phyloP scores from a whole-genome alignment of 148 eudicot species.

The Rhododendron griersonianum region DNA sequence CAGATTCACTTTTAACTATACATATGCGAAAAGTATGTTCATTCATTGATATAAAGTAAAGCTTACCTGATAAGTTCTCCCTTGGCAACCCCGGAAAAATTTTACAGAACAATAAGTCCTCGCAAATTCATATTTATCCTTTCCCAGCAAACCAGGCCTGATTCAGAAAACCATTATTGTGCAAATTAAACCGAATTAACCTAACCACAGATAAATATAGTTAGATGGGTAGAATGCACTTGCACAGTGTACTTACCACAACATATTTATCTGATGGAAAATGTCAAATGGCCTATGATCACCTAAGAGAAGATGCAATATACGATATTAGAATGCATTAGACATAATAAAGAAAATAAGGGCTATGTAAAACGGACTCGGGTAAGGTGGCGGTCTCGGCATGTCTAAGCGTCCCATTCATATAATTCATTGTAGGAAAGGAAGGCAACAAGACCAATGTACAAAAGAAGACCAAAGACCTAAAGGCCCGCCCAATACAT shows the following conservation, averaged over 20 bases:
- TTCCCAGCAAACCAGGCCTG: constrained; percentile 97
- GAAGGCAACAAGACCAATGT: background rate
- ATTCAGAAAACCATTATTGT: constrained; percentile 12
- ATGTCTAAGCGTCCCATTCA: background rate
- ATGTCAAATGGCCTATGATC: constrained; percentile 96
- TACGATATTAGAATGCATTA: constrained; percentile 24
- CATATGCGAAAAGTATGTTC: background rate
- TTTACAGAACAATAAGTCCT: constrained; percentile 73
- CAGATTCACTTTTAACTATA: background rate
- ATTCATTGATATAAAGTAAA: background rate
- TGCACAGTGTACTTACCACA: constrained; percentile 61
- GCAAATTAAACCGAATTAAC: constrained; percentile 8
- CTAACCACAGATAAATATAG: background rate
- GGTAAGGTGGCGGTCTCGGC: background rate
- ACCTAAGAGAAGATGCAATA: constrained; percentile 58
- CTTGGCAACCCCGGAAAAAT: constrained; percentile 41
- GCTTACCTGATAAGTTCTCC: constrained; percentile 59
- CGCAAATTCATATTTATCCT: constrained; percentile 83
- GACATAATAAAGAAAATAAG: background rate
- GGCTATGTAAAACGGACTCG: background rate
- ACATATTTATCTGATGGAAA: constrained; percentile 90
- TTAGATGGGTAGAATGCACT: background rate
- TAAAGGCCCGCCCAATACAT: background rate
- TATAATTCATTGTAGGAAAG: background rate
- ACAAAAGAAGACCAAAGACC: background rate